A percentile compares a stretch with the other conserved stretches of the same genome.
Conservation (phyloP, 2,329 filamentous ascomycete genomes). For the Ascochyta pisi region DNA sequence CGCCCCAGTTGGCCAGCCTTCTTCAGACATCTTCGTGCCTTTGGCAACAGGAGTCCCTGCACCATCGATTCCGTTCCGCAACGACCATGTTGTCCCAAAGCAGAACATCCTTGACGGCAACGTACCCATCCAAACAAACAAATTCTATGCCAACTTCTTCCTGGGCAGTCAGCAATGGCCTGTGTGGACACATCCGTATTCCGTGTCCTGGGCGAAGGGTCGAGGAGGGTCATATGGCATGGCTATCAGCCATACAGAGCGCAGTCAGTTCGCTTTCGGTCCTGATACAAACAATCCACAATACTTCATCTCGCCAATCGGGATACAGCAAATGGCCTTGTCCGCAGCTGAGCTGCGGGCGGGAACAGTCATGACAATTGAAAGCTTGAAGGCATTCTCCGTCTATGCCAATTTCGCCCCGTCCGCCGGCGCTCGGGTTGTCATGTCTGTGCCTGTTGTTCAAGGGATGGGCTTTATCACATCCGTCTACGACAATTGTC, state of each 20-base stretch:
- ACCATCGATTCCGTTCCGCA: slow-evolving; percentile 43
- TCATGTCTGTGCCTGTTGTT: slow-evolving; percentile 79
- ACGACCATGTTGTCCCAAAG: slow-evolving; percentile 53
- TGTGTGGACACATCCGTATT: slow-evolving; percentile 74
- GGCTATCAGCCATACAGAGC: slow-evolving; percentile 76
- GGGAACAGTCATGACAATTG: slow-evolving; percentile 63
- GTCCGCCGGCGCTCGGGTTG: slow-evolving; percentile 59
- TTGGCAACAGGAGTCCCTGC: slow-evolving; percentile 52
- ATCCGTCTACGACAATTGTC: slow-evolving; percentile 72
- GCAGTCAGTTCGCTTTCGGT: slow-evolving; percentile 65
- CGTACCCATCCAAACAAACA: slow-evolving; percentile 73
- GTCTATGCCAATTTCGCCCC: slow-evolving; percentile 72
- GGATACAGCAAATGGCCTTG: slow-evolving; percentile 81
- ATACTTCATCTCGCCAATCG: slow-evolving; percentile 84
- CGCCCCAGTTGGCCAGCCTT: slow-evolving; percentile 19
- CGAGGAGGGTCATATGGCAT: slow-evolving; percentile 76
- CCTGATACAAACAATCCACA: slow-evolving; percentile 50
- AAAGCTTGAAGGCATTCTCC: slow-evolving; percentile 63
- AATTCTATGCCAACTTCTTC: slow-evolving; percentile 76
- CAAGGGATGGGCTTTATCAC: slow-evolving; percentile 93
- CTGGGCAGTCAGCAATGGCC: slow-evolving; percentile 73
- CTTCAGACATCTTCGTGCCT: slow-evolving; percentile 49
- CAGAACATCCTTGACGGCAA: slow-evolving; percentile 48
- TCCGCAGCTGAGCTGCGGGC: slow-evolving; percentile 77
- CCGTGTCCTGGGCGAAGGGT: slow-evolving; percentile 55